Percentiles rank a stretch among this genome's conserved stretches.
Evolutionary conservation across 352 stramenopile species (phyloP).

Genomic region (Phytopythium sindhum): DNA sequence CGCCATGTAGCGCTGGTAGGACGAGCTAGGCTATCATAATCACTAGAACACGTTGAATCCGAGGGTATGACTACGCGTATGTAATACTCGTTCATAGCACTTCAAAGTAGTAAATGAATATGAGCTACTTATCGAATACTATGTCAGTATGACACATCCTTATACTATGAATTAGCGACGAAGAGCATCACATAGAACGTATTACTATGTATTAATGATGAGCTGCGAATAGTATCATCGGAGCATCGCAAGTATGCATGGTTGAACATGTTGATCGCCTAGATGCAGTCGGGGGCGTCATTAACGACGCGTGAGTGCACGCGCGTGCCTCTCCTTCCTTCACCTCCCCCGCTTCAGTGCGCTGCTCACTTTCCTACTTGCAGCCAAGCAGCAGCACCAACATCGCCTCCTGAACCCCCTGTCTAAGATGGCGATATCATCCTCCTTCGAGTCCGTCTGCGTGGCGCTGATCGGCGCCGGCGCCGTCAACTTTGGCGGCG

Average conservation of each 20-base stretch:
- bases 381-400: neutral
- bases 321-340: no score
- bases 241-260: neutral
- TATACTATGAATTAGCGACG: no score
- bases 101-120: no score
- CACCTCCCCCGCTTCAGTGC: neutral
- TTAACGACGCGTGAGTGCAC: neutral
- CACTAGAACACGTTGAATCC: neutral
- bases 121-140: no score
- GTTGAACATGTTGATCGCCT: no score
- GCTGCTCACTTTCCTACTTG: neutral
- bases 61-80: neutral
- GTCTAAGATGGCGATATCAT: no score
- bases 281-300: neutral
- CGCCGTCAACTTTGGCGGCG: constrained; percentile 21
- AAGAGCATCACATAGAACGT: no score
- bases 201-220: no score
- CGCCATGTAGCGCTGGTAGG: constrained; percentile 3
- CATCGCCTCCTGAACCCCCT: neutral
- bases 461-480: constrained; percentile 17
- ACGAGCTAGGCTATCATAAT: neutral
- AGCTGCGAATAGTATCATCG: no score
- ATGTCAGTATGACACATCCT: no score
- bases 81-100: no score
- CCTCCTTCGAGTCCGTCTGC: constrained; percentile 2